A percentile compares a stretch with the other conserved stretches of the same genome.
Evolutionary conservation across 805 yeast genomes (phyloP).

Genomic region (Metschnikowia reukaufii): DNA sequence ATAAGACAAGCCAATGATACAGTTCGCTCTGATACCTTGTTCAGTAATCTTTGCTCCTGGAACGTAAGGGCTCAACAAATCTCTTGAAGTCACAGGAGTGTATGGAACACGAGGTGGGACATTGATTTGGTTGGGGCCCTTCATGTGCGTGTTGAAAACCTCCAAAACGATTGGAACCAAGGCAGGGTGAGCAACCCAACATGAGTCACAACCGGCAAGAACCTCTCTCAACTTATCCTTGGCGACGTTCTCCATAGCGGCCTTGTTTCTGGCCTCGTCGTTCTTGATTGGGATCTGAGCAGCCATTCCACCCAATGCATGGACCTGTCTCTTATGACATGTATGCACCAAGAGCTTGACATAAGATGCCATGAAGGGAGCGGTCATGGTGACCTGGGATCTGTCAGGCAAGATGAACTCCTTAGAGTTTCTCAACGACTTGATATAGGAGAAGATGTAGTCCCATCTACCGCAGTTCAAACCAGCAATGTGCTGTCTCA

Average conservation of each 20-base stretch:
- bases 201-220: slow-evolving; percentile 78
- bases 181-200: slow-evolving; percentile 90
- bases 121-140: slow-evolving; percentile 77
- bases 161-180: slow-evolving; percentile 69
- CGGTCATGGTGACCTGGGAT: slow-evolving; percentile 74
- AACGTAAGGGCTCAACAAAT: slow-evolving; percentile 63
- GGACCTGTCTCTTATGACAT: slow-evolving; percentile 77
- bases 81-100: slow-evolving; percentile 57
- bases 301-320: slow-evolving; percentile 92
- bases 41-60: slow-evolving; percentile 64
- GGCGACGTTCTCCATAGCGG: slow-evolving; percentile 70
- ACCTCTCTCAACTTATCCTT: slow-evolving; percentile 78
- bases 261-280: slow-evolving; percentile 59
- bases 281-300: slow-evolving; percentile 81
- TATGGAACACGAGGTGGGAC: slow-evolving; percentile 48
- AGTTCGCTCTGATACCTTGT: slow-evolving; percentile 68
- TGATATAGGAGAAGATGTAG: slow-evolving; percentile 78
- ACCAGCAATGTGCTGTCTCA: slow-evolving; percentile 76
- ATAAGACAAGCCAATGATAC: slow-evolving; percentile 73
- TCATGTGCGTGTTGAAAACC: slow-evolving; percentile 74
- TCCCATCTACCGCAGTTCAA: slow-evolving; percentile 91
- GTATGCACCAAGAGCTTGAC: slow-evolving; percentile 70
- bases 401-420: slow-evolving; percentile 75
- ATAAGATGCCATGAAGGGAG: slow-evolving; percentile 78
- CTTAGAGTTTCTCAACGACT: slow-evolving; percentile 67